Percentiles rank a stretch among this genome's conserved stretches.
Conservation (phyloP, 1,284 basidiomycete genomes). For the Ustilago sp. region DNA sequence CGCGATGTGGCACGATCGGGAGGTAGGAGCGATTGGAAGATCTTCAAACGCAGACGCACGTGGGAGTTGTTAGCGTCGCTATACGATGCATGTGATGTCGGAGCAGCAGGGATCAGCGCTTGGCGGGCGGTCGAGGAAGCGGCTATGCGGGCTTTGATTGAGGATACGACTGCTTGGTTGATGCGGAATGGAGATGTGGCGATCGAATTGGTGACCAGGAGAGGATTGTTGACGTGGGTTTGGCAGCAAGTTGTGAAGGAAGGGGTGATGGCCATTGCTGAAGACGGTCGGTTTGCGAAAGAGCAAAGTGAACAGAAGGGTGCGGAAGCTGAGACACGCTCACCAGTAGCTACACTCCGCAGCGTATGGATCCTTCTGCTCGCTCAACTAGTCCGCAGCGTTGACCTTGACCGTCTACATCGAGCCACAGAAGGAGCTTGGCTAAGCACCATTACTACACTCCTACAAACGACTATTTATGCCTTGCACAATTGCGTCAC, state of each 20-base stretch:
- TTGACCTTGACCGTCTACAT: constrained; percentile 45
- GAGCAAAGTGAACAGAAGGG: not conserved
- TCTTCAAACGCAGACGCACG: constrained; percentile 83
- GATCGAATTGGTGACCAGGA: constrained; percentile 45
- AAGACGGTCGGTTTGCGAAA: not conserved
- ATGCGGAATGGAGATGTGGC: constrained; percentile 40
- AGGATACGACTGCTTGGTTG: constrained; percentile 42
- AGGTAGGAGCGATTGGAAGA: constrained; percentile 79
- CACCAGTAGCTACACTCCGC: constrained; percentile 3
- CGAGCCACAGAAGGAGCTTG: constrained; percentile 31
- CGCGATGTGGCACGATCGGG: constrained; percentile 80
- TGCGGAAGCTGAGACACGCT: not conserved
- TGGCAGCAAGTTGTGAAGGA: constrained; percentile 47
- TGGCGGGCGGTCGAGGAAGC: constrained; percentile 36
- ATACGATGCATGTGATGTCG: constrained; percentile 75
- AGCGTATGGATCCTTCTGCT: constrained; percentile 29
- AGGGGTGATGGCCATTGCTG: constrained; percentile 29
- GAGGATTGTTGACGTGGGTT: constrained; percentile 55
- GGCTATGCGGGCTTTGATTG: constrained; percentile 37
- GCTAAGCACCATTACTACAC: constrained; percentile 16
- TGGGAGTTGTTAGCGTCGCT: constrained; percentile 87
- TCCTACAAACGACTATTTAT: constrained; percentile 17
- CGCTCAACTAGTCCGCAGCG: constrained; percentile 17
- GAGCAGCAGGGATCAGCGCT: constrained; percentile 4
- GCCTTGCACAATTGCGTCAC: constrained; percentile 28